These are phyloP conservation scores for Heracleum sosnowskyi DNA, from an alignment of 129 eudicot genomes.

Conservation along the genomic window DNA sequence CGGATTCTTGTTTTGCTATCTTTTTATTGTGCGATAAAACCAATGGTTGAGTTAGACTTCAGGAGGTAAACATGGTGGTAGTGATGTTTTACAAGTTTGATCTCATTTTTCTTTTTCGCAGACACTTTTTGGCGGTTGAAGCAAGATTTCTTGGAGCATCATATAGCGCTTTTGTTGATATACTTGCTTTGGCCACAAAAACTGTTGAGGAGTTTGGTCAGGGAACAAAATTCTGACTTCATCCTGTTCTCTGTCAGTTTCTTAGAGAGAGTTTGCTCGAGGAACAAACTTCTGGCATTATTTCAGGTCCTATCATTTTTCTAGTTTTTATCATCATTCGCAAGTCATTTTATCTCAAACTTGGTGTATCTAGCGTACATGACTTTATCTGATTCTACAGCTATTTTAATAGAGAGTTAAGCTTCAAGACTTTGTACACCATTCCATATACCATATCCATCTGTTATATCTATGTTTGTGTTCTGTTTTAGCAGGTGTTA, in stretches of 20 bases:
- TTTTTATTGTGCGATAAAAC: neutral
- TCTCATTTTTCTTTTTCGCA: slow-evolving; percentile 13
- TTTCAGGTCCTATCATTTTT: neutral
- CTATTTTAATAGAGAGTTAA: neutral
- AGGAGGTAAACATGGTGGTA: no score
- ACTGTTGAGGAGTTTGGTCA: slow-evolving; percentile 35
- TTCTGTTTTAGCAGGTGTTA: neutral
- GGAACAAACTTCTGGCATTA: neutral
- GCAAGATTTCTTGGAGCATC: slow-evolving; percentile 88
- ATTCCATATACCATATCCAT: neutral
- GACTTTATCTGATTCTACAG: neutral
- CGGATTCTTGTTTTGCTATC: neutral
- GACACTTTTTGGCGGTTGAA: slow-evolving; percentile 72
- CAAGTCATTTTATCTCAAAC: neutral
- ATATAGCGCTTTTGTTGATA: slow-evolving; percentile 64
- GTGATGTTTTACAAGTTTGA: neutral
- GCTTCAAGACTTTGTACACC: neutral
- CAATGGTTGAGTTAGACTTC: neutral
- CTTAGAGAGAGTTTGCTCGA: slow-evolving; percentile 34
- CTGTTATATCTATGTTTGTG: neutral
- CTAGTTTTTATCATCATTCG: neutral
- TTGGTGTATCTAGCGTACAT: neutral
- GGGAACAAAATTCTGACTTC: neutral
- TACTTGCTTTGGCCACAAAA: slow-evolving; percentile 46
- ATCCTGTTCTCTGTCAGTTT: neutral